Evolutionary conservation across 2,329 filamentous ascomycete species (phyloP), one percentile per base, ranked within the genome.

Genomic region (Ambrosiella beaveri): DNA sequence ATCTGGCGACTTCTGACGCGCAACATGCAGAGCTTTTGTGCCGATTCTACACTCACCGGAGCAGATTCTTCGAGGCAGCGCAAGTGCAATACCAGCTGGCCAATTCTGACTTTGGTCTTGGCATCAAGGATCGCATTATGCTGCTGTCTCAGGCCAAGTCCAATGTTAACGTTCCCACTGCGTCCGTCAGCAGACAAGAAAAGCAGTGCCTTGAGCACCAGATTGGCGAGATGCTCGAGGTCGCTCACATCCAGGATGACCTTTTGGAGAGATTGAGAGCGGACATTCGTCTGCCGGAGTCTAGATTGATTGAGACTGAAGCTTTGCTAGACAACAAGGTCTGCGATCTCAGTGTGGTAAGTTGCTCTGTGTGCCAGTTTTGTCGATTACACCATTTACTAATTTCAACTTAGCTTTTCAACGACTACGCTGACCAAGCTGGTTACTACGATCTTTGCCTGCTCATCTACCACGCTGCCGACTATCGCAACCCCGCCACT

Each of bases 231-330:
- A 75, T 94, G 50, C 80, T 98, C 8, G 93, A 98, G 65, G 81
- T 97, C 54, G 91, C 90, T 12, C 91, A 93, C 65, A 93, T 98
- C 57, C 93, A 98, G 68, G 88, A 95, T 66, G 93, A 98, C 65
- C 71, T 97, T 47, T 70, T 97, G 27, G 85, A 89, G 66, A 79
- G 88, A 51, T 73, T 98, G 56, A 81, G 77, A 66, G 77, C 77
- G 8, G 93, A 98, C 63, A 68, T 73, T 1, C 81, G 93, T 49
- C 77, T 96, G 41, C 72, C 75, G 11, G 71, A 74, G 0, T 80
- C 84, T 54, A 79, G 81, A 49, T 81, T 79, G 65, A 70, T 73
- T 0, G 78, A 85, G 59, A 80, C 95, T 27, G 71, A 86, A 60
- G 68, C 75, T 50, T 76, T 79, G 38, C 78, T 96, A 41, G 83